Evolutionary conservation across 371 early-diverging fungal genomes (phyloP), one percentile per base, ranked within the genome.

Genomic region (Syncephalastrum racemosum): DNA sequence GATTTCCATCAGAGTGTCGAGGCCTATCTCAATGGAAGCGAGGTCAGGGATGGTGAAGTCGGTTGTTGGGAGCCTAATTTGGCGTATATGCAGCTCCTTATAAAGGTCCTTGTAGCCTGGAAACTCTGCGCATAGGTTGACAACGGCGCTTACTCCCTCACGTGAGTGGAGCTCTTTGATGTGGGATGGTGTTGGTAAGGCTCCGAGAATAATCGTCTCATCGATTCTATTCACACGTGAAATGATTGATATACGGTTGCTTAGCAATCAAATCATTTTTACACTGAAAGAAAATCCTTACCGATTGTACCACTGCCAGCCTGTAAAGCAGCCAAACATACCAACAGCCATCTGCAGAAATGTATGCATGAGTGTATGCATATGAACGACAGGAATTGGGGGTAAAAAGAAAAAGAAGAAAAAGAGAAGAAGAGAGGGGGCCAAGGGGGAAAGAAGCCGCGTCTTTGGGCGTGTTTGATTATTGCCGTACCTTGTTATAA

Each of bases 221-320:
- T 78, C 79, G 44, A 78, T 61, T 52, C 73, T 70, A 46, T 39
- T 31, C 36, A 10, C 36, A 20, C 48, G 25, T 44, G 44, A n/a
- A 23, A 48, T 42, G 16, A 20, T 20, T 36, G 20, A 40, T 12
- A 31, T 10, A 12, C 10, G 6, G 10, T 31, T 56, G 54, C 36
- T 36, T 14, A 22, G 15, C 43, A 12, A 13, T 27, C 40, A 51
- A 16, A 51, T 20, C 5, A 27, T 14, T 39, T 31, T n/a, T 16
- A 4, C 18, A 41, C 4, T 18, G 13, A 20, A 44, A 22, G 10
- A 43, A 8, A 27, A 2, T 31, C 36, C 36, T 39, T 49, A 72
- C 76, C 70, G 63, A 25, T 72, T 75, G 46, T 68, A 74, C 78
- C 78, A 78, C 24, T 36, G 20, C 78, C 78, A 78, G 10, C 78